Evolutionary conservation across 2,329 filamentous ascomycete genomes (phyloP).

Genomic region (Beauveria brongniartii): DNA sequence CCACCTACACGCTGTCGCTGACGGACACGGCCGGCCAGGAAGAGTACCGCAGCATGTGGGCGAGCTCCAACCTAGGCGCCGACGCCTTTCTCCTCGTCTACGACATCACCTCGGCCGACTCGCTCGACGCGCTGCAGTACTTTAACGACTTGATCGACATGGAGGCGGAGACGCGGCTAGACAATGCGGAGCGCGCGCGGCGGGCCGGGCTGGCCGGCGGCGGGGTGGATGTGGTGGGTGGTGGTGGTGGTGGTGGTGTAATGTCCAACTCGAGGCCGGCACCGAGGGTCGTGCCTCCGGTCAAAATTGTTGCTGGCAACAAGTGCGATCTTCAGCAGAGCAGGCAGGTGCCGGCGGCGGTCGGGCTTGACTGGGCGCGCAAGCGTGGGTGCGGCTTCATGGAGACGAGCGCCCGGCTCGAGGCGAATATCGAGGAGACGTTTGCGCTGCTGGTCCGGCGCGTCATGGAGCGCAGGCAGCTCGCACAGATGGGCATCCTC

Average conservation of each 20-base stretch:
- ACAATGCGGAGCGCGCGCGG: conserved; percentile 49
- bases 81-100: conserved; percentile 83
- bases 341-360: conserved; percentile 59
- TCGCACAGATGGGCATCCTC: conserved; percentile 39
- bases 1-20: conserved; percentile 69
- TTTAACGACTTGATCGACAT: conserved; percentile 81
- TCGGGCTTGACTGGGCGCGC: conserved; percentile 71
- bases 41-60: conserved; percentile 84
- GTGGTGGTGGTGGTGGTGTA: conserved; percentile 9
- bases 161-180: conserved; percentile 62
- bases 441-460: conserved; percentile 63
- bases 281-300: conserved; percentile 52
- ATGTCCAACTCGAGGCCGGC: no score
- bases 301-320: conserved; percentile 80
- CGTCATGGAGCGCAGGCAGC: conserved; percentile 48
- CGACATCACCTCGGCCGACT: conserved; percentile 67
- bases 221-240: conserved; percentile 10
- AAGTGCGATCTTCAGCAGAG: conserved; percentile 73
- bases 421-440: conserved; percentile 85
- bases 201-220: conserved; percentile 27
- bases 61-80: conserved; percentile 65
- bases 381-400: conserved; percentile 71
- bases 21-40: conserved; percentile 87
- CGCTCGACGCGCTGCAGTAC: conserved; percentile 64
- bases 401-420: conserved; percentile 77